These are phyloP conservation scores for Spinellus fusiger DNA, from an alignment of 192 early-diverging fungal genomes.

Conservation along the genomic window DNA sequence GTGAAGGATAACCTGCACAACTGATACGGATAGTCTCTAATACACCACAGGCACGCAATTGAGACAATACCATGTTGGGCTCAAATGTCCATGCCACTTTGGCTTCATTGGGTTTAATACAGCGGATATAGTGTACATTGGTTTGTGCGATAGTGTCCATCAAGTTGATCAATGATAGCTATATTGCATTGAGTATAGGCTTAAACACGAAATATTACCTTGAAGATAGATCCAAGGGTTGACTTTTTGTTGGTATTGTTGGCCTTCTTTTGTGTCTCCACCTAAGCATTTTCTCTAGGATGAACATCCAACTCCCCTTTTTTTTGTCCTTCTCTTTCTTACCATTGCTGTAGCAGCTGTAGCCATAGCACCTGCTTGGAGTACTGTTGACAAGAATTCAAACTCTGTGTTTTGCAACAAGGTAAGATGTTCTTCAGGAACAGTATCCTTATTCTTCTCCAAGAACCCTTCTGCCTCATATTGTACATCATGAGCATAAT, in stretches of 20 bases:
- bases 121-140: conserved; percentile 95
- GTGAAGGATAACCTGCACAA: conserved; percentile 98
- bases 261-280: conserved; percentile 35
- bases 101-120: conserved; percentile 97
- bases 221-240: conserved; percentile 95
- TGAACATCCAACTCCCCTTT: too few species aligned
- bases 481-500: conserved; percentile 93
- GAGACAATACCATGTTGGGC: conserved; percentile 87
- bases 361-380: conserved; percentile 45
- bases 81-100: conserved; percentile 91
- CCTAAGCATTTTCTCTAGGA: not conserved
- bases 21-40: conserved; percentile 98
- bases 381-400: conserved; percentile 75
- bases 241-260: conserved; percentile 65
- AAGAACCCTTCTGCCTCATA: conserved; percentile 96
- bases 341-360: conserved; percentile 37
- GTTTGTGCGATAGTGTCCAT: conserved; percentile 95
- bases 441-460: conserved; percentile 99
- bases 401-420: conserved; percentile 73
- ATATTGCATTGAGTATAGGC: not conserved
- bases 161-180: conserved; percentile 77
- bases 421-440: conserved; percentile 85
- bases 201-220: conserved; percentile 19
- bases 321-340: too few species aligned
- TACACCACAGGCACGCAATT: conserved; percentile 98